Evolutionary conservation across 805 yeast genomes (phyloP).

Genomic region (Ogataea glucozyma): DNA sequence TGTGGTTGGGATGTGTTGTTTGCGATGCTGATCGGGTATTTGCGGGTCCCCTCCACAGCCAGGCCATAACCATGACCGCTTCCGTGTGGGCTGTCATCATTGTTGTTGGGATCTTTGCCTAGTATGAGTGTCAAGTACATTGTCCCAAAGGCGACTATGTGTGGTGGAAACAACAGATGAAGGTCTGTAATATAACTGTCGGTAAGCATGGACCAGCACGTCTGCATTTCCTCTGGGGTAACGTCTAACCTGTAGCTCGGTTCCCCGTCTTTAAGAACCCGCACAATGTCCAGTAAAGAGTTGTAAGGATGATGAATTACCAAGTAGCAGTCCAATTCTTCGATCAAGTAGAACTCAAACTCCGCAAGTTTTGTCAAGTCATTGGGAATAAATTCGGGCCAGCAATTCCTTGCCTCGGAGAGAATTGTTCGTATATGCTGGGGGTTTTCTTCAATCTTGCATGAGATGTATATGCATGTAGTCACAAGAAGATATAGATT

Average conservation of each 20-base stretch:
- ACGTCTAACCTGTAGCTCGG: conserved; percentile 32
- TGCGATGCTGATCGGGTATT: conserved; percentile 8
- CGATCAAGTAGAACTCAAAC: conserved; percentile 90
- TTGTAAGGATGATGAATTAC: conserved; percentile 77
- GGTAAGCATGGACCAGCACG: conserved; percentile 86
- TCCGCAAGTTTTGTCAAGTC: conserved; percentile 92
- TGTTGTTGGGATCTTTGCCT: conserved; percentile 35
- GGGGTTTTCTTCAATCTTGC: conserved; percentile 95
- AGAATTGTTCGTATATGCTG: conserved; percentile 85
- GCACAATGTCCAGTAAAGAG: conserved; percentile 55
- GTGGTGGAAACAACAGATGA: conserved; percentile 84
- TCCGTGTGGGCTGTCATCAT: background rate
- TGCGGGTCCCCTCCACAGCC: conserved; percentile 6
- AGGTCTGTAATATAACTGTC: conserved; percentile 89
- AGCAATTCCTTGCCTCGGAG: conserved; percentile 79
- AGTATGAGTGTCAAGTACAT: conserved; percentile 75
- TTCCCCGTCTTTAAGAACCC: conserved; percentile 39
- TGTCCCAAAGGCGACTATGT: conserved; percentile 78
- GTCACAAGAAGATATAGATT: conserved; percentile 81
- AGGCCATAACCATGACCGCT: background rate
- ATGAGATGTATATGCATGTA: conserved; percentile 83
- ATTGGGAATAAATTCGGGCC: conserved; percentile 95
- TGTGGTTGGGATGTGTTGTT: background rate
- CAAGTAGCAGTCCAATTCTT: conserved; percentile 74
- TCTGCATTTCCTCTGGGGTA: conserved; percentile 70